These are phyloP conservation scores for Arctium lappa DNA, from an alignment of 129 eudicot genomes.

Conservation along the genomic window DNA sequence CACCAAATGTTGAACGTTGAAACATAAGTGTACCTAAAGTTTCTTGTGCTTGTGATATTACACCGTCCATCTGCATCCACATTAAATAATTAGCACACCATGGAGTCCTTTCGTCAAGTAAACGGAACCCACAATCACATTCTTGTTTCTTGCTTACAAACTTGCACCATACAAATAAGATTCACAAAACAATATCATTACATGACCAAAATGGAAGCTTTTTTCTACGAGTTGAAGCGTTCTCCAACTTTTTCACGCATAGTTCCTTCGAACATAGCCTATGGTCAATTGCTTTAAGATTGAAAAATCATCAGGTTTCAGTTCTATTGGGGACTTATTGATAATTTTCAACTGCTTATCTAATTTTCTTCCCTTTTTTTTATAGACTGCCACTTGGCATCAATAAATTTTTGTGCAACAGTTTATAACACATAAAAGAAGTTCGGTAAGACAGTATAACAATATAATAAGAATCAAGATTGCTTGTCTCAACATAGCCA, in stretches of 20 bases:
- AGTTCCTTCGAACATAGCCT: background rate
- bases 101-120: background rate
- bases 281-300: background rate
- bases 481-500: background rate
- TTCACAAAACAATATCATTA: background rate
- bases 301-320: background rate
- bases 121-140: background rate
- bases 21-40: slow-evolving; percentile 76
- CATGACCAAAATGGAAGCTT: background rate
- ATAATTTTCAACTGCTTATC: background rate
- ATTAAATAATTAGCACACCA: slow-evolving; percentile 6
- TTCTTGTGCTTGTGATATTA: slow-evolving; percentile 95
- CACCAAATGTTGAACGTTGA: slow-evolving; percentile 98
- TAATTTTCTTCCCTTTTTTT: background rate
- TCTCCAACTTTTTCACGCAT: background rate
- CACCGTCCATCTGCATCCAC: slow-evolving; percentile 79
- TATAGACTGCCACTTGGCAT: background rate
- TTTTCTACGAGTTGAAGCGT: background rate
- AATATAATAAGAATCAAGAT: background rate
- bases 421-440: background rate
- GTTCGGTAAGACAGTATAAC: background rate
- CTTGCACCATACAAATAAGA: background rate
- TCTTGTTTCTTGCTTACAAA: background rate
- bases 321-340: background rate
- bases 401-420: background rate